Evolutionary conservation across 1,284 basidiomycete genomes (phyloP), one percentile per base, ranked within the genome.

Genomic region (Ceratorhiza oryzae-sativae): DNA sequence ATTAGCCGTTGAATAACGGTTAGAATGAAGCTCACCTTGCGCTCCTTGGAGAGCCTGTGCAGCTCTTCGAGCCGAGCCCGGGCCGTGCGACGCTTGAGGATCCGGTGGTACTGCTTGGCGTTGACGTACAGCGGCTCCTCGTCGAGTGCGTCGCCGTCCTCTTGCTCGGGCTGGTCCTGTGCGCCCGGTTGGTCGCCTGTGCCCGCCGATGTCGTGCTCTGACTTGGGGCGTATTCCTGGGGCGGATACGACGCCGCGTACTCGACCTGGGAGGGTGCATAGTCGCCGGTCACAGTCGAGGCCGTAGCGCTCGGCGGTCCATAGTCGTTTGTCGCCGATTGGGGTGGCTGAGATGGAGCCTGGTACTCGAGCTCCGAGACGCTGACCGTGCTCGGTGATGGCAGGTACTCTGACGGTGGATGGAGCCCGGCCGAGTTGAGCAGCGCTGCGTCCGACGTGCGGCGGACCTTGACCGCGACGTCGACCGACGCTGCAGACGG

Each of bases 111-210:
- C 82, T 98, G 95, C 80, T 98, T 98, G 61, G 95, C 95, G 78
- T 98, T 98, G 75, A 98, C 96, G 82, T 96, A 97, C 76, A 97
- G 87, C 32, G 95, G 95, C 79, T 97, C 95, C 77, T 97, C 94
- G 82, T 97, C 95, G 77, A 93, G 79, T 42, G 76, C 76, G 18
- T 74, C 74, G 5, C 34, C 46, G 45, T 48, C 45, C 27, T 65
- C 61, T 59, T 59, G 55, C 18, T 27, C 55, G 13, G 55, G 13
- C 68, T 10, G 63, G 13, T 27, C 49, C 15, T 41, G 56, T 12
- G 5, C 34, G 32, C n/a, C 6, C 6, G 51, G 25, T 15, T 36
- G 51, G 23, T 34, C 49, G 56, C 10, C 23, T 42, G 39, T 20
- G 53, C 39, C 41, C 41, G 15, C 56, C 34, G 56, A 32, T 27